phyloP scores from a whole-genome alignment of 106 monocot genomes.

The Platanthera zijinensis region DNA sequence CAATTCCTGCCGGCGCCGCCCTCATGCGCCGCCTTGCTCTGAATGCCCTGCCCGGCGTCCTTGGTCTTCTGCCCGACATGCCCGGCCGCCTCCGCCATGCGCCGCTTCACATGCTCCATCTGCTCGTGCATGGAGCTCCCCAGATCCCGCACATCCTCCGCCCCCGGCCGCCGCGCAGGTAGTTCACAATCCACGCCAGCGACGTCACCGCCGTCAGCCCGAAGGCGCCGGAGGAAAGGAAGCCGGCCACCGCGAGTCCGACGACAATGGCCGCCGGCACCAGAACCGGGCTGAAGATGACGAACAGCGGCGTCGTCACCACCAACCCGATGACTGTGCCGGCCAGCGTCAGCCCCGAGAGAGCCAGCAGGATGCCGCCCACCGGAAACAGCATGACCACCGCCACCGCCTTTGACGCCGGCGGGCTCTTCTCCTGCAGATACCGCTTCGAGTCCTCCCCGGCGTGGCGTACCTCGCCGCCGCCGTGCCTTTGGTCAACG shows the following conservation, averaged over 20 bases:
- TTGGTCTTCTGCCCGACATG: constrained; percentile 25
- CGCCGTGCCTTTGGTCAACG: background rate
- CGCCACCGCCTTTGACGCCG: constrained; percentile 27
- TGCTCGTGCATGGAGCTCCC: constrained; percentile 14
- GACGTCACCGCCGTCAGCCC: constrained; percentile 37
- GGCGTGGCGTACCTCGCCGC: background rate
- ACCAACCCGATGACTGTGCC: constrained; percentile 34
- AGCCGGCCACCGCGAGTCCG: constrained; percentile 35
- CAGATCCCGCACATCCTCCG: background rate
- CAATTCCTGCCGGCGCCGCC: background rate
- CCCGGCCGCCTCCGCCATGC: constrained; percentile 23
- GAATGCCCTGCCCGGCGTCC: constrained; percentile 22
- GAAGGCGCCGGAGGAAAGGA: constrained; percentile 43
- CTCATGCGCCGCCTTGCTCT: constrained; percentile 15
- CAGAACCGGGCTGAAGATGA: constrained; percentile 56
- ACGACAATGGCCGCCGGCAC: constrained; percentile 29
- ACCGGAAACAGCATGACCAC: constrained; percentile 48
- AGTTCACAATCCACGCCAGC: constrained; percentile 30
- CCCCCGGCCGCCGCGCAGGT: constrained; percentile 2
- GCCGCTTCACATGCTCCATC: constrained; percentile 19
- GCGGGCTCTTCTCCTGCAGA: constrained; percentile 19
- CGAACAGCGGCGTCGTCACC: constrained; percentile 30
- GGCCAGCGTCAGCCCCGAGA: constrained; percentile 28
- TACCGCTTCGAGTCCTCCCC: constrained; percentile 8
- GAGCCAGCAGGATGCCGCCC: constrained; percentile 44